Conservation (phyloP, 257 asterid genomes). For the Dorcoceras hygrometricum region DNA sequence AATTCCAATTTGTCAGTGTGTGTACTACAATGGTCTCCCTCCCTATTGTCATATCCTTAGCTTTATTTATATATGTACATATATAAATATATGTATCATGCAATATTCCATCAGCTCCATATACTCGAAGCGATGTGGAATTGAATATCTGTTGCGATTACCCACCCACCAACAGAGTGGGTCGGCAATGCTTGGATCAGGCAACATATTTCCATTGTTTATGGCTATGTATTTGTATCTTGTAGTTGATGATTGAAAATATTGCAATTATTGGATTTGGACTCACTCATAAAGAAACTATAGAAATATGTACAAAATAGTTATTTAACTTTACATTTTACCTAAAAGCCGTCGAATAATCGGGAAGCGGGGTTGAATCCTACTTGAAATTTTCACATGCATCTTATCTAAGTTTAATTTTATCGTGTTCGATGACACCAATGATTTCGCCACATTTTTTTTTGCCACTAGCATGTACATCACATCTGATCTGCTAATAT, state of each 20-base stretch:
- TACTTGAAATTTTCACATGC: conserved; percentile 29
- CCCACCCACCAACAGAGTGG: conserved; percentile 54
- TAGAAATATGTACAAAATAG: background rate
- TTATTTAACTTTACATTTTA: conserved; percentile 19
- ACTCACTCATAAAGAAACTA: background rate
- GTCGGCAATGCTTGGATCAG: conserved; percentile 47
- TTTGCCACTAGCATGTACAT: conserved; percentile 20
- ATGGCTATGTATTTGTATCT: conserved; percentile 35
- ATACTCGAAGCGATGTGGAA: background rate
- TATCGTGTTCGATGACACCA: conserved; percentile 21
- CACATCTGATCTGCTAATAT: background rate
- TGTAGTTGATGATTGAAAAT: conserved; percentile 31
- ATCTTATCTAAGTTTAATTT: conserved; percentile 24
- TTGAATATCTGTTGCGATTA: background rate
- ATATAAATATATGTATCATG: too few relatives aligned
- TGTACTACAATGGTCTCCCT: conserved; percentile 2
- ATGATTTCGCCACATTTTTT: conserved; percentile 8
- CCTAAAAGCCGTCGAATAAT: conserved; percentile 18
- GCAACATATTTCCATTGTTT: conserved; percentile 47
- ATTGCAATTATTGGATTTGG: conserved; percentile 17
- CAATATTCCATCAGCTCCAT: background rate
- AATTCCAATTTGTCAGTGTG: conserved; percentile 13
- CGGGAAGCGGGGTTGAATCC: conserved; percentile 39
- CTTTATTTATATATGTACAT: background rate
- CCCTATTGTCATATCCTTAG: background rate